phyloP scores from a whole-genome alignment of 331 rosid genomes.

The Rosa hybrid region DNA sequence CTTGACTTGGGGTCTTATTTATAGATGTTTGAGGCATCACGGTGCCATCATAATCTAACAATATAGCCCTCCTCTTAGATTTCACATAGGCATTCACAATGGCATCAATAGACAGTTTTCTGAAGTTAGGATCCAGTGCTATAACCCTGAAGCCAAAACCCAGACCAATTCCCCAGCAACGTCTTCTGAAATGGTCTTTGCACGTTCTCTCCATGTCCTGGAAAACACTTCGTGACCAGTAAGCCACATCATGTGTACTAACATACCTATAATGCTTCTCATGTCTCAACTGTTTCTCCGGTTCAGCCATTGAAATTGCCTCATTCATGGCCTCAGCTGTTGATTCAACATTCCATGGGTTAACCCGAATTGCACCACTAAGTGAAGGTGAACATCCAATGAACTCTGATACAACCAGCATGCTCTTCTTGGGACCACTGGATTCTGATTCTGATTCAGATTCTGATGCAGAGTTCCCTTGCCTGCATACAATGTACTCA shows the following conservation, averaged over 20 bases:
- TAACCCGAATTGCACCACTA: slow-evolving; percentile 55
- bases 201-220: slow-evolving; percentile 57
- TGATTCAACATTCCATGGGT: slow-evolving; percentile 58
- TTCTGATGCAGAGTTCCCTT: slow-evolving; percentile 41
- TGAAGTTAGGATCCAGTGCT: slow-evolving; percentile 57
- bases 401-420: slow-evolving; percentile 57
- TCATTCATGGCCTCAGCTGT: slow-evolving; percentile 61
- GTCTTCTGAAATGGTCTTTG: slow-evolving; percentile 52
- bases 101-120: slow-evolving; percentile 45
- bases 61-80: slow-evolving; percentile 51
- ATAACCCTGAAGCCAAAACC: slow-evolving; percentile 60
- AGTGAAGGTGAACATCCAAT: slow-evolving; percentile 60
- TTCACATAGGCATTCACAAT: slow-evolving; percentile 44
- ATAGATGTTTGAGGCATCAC: slow-evolving; percentile 55
- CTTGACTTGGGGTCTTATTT: slow-evolving; percentile 44
- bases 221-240: slow-evolving; percentile 53
- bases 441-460: slow-evolving; percentile 23
- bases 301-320: slow-evolving; percentile 49
- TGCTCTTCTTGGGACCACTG: slow-evolving; percentile 46
- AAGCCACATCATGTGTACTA: slow-evolving; percentile 54
- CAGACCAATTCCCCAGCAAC: slow-evolving; percentile 62
- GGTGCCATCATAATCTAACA: slow-evolving; percentile 56
- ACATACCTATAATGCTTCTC: slow-evolving; percentile 55
- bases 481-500: slow-evolving; percentile 58
- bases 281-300: slow-evolving; percentile 55